Evolutionary conservation across 2,329 filamentous ascomycete species (phyloP).

Genomic region (Fusarium napiforme): DNA sequence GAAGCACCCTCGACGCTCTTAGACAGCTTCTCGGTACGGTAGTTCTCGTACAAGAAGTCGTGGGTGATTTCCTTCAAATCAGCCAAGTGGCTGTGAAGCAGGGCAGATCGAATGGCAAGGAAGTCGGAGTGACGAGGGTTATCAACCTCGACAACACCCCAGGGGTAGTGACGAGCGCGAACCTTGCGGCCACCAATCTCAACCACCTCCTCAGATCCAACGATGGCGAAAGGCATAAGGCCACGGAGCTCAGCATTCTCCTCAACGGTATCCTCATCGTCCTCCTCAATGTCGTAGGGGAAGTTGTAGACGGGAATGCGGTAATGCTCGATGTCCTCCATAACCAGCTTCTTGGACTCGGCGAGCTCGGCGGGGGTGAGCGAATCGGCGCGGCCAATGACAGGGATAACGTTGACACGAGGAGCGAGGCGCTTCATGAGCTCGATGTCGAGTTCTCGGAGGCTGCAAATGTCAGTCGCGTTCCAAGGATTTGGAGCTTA

Average conservation of each 20-base stretch:
- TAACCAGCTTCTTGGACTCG: slow-evolving; percentile 99
- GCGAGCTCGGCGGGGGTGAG: slow-evolving; percentile 95
- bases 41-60: slow-evolving; percentile 99
- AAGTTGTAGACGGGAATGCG: slow-evolving; percentile 99
- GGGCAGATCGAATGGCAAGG: slow-evolving; percentile 93
- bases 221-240: slow-evolving; percentile 98
- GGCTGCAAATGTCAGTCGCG: slow-evolving; percentile 61
- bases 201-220: slow-evolving; percentile 94
- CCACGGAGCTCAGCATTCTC: slow-evolving; percentile 98
- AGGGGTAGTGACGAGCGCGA: slow-evolving; percentile 96
- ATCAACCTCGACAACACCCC: slow-evolving; percentile 98
- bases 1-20: slow-evolving; percentile 96
- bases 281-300: slow-evolving; percentile 99
- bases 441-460: slow-evolving; percentile 98
- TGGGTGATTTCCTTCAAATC: slow-evolving; percentile 99
- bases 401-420: slow-evolving; percentile 97
- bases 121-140: slow-evolving; percentile 99
- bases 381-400: slow-evolving; percentile 98
- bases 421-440: slow-evolving; percentile 99
- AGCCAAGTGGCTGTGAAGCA: slow-evolving; percentile 96
- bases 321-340: slow-evolving; percentile 99
- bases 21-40: slow-evolving; percentile 99
- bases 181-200: slow-evolving; percentile 94
- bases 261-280: slow-evolving; percentile 98
- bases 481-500: neutral